These are phyloP conservation scores for Aspergillus conjunctus DNA, from an alignment of 495 filamentous ascomycete genomes.

Conservation along the genomic window DNA sequence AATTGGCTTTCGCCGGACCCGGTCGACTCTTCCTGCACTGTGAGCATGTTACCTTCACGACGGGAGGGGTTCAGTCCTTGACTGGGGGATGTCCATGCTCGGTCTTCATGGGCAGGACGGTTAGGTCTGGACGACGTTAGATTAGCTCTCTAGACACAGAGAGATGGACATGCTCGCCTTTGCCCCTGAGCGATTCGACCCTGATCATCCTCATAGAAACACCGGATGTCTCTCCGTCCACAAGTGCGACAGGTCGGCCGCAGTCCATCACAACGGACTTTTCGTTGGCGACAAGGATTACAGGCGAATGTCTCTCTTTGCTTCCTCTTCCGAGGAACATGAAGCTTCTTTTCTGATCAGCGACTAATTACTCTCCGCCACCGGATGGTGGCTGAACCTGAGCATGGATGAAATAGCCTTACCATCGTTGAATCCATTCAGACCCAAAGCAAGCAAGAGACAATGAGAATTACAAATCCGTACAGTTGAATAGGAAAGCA, in stretches of 20 bases:
- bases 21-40: neutral
- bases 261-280: constrained; percentile 2
- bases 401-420: too few relatives aligned
- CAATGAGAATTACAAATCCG: too few relatives aligned
- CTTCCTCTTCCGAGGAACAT: neutral
- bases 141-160: neutral
- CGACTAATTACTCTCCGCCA: too few relatives aligned
- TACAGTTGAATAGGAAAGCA: too few relatives aligned
- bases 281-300: constrained; percentile 1
- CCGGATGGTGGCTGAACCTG: too few relatives aligned
- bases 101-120: neutral
- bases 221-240: neutral
- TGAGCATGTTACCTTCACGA: neutral
- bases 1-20: neutral
- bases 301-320: neutral
- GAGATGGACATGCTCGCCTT: neutral
- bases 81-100: neutral
- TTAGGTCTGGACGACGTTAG: neutral
- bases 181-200: neutral
- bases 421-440: neutral
- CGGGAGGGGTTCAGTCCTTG: neutral
- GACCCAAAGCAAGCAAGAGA: too few relatives aligned
- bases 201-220: neutral
- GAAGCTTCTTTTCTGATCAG: neutral
- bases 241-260: neutral